phyloP scores from a whole-genome alignment of 2,329 filamentous ascomycete genomes.

The Clarireedia hainanense region DNA sequence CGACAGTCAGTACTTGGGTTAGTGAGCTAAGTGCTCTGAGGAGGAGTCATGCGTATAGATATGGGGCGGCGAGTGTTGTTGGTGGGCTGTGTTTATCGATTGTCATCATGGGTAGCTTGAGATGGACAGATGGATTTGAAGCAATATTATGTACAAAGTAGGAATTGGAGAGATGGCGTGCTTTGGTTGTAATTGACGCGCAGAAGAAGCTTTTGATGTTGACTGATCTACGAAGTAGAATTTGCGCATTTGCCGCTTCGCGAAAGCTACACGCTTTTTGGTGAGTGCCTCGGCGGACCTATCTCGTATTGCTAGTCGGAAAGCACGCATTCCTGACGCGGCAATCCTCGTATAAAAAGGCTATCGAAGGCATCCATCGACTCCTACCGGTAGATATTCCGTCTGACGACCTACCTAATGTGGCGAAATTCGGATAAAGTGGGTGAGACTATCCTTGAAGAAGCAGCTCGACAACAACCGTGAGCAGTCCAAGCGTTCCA shows the following conservation, averaged over 20 bases:
- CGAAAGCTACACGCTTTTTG: no score
- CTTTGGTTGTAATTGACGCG: neutral
- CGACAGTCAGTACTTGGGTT: constrained; percentile 62
- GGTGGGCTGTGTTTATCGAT: constrained; percentile 53
- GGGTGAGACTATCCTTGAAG: neutral
- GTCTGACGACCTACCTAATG: neutral
- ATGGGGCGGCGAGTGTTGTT: constrained; percentile 54
- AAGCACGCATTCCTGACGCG: no score
- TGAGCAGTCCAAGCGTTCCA: neutral
- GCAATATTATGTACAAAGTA: constrained; percentile 24
- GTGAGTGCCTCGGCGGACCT: no score
- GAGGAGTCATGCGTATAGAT: constrained; percentile 56
- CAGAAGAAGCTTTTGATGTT: neutral
- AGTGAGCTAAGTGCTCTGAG: constrained; percentile 48
- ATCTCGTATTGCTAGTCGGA: no score
- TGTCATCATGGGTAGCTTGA: constrained; percentile 65
- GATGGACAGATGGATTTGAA: constrained; percentile 58
- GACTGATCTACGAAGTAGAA: no score
- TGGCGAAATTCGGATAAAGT: neutral
- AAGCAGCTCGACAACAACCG: neutral
- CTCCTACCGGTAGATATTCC: neutral
- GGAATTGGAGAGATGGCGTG: neutral
- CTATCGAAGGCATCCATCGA: neutral
- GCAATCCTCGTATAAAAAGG: no score
- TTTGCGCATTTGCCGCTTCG: neutral